Evolutionary conservation across 768 basidiomycete genomes (phyloP).

Genomic region (Lentinula guzmanii): DNA sequence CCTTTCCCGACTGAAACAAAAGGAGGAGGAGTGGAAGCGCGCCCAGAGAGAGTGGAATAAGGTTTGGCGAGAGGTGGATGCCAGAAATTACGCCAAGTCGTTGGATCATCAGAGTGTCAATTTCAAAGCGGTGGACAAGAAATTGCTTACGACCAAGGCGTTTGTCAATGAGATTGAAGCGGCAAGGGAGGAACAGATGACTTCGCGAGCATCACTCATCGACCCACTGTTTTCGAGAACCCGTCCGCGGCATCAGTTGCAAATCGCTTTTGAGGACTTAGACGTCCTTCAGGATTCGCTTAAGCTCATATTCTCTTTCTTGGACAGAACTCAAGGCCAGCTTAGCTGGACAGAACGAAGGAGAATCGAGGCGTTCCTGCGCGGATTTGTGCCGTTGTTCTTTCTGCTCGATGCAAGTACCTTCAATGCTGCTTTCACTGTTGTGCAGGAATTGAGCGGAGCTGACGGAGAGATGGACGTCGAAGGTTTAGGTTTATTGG

Average conservation of each 20-base stretch:
- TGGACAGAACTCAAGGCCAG: slow-evolving; percentile 83
- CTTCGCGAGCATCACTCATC: slow-evolving; percentile 58
- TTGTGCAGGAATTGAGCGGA: slow-evolving; percentile 52
- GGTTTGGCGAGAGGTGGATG: slow-evolving; percentile 96
- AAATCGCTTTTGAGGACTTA: slow-evolving; percentile 69
- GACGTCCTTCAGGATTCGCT: slow-evolving; percentile 79
- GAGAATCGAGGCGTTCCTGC: slow-evolving; percentile 76
- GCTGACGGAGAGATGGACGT: slow-evolving; percentile 26
- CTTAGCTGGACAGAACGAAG: slow-evolving; percentile 67
- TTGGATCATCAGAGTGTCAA: slow-evolving; percentile 90
- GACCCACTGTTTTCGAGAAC: slow-evolving; percentile 56
- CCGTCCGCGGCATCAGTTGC: slow-evolving; percentile 71
- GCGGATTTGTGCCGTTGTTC: slow-evolving; percentile 71
- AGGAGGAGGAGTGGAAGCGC: slow-evolving; percentile 98
- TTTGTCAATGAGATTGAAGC: slow-evolving; percentile 84
- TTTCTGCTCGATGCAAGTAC: slow-evolving; percentile 67
- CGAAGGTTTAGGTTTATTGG: slow-evolving; percentile 23
- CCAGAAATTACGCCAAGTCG: slow-evolving; percentile 88
- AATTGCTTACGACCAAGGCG: slow-evolving; percentile 64
- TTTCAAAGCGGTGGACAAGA: slow-evolving; percentile 91
- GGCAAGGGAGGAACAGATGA: slow-evolving; percentile 75
- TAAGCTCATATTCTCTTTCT: slow-evolving; percentile 84
- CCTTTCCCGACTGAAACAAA: slow-evolving; percentile 82
- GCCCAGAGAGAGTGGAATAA: slow-evolving; percentile 98
- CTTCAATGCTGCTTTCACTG: slow-evolving; percentile 67